Evolutionary conservation across 23 red algal genomes (phyloP), one percentile per base, ranked within the genome.

Genomic region (Chondrus crispus): DNA sequence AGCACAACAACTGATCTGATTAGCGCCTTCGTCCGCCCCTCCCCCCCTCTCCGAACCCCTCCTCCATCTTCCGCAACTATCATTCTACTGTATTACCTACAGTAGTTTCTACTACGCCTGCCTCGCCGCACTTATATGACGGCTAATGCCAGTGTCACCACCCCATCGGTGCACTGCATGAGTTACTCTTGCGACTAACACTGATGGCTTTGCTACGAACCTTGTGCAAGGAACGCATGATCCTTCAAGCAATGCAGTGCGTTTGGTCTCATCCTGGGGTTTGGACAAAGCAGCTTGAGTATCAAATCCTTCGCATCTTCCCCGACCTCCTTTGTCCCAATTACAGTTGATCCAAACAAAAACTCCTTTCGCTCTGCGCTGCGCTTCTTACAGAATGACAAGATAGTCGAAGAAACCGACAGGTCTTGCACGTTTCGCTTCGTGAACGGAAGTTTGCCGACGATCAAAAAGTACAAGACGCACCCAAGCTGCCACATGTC

Each of bases 401-500:
- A 66, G 52, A 87, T 87, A 47, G 58, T 87, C 29, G 53, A 50
- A 3, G 84, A 41, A 1, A 74, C 84, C 1, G 84, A 87, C 20
- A 68, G 47, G 24, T 87, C 84, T 32, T 87, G 84, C n/a, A 42
- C 60, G 38, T 75, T 71, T 16, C 84, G 84, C 28, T 72, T 5
- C 42, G 84, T 73, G 32, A 87, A 87, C 46, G 84, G 84, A 47
- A 87, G 84, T 37, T 72, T 87, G 9, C 84, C 84, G 28, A 87
- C 42, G 2, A 87, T 42, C 33, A 87, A 32, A 58, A 87, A 87
- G 46, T 87, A 87, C 39, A 87, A 68, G 1, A 87, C 84, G 32
- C 84, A 87, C 5, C 84, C 84, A 12, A 87, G 29, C 66, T 87
- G 84, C 84, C 84, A 87, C 84, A 87, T 87, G 44, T 87, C 84